phyloP scores from a whole-genome alignment of 2,329 filamentous ascomycete genomes.

The Xylaria sp. region DNA sequence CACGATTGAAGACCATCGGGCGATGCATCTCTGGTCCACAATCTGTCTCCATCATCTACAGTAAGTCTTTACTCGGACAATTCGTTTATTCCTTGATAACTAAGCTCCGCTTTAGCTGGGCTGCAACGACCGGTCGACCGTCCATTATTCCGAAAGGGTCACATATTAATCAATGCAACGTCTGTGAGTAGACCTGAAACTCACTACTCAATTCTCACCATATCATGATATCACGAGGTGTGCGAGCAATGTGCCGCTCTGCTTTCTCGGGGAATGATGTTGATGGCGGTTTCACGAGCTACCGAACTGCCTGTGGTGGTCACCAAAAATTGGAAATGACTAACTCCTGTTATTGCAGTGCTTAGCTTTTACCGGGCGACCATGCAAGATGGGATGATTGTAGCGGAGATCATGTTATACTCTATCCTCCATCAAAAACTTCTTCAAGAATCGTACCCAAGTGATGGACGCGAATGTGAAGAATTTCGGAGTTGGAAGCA shows the following conservation, averaged over 20 bases:
- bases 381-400: slow-evolving; percentile 56
- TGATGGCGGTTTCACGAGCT: background rate
- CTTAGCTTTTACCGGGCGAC: slow-evolving; percentile 56
- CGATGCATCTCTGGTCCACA: slow-evolving; percentile 53
- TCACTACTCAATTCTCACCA: background rate
- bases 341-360: slow-evolving; percentile 37
- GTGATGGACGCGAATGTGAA: slow-evolving; percentile 49
- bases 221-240: background rate
- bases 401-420: slow-evolving; percentile 55
- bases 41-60: slow-evolving; percentile 54
- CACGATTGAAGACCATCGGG: slow-evolving; percentile 50
- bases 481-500: slow-evolving; percentile 51
- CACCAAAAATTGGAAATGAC: background rate
- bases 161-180: slow-evolving; percentile 55
- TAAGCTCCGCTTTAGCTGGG: slow-evolving; percentile 50
- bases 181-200: slow-evolving; percentile 33
- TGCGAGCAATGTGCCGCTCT: background rate
- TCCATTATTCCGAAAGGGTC: slow-evolving; percentile 52
- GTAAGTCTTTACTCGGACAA: slow-evolving; percentile 39
- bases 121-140: slow-evolving; percentile 54
- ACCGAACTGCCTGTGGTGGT: background rate
- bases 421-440: slow-evolving; percentile 53
- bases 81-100: background rate
- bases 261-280: background rate
- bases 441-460: slow-evolving; percentile 47